phyloP scores from a whole-genome alignment of 495 filamentous ascomycete genomes.

The Cercophora scortea region DNA sequence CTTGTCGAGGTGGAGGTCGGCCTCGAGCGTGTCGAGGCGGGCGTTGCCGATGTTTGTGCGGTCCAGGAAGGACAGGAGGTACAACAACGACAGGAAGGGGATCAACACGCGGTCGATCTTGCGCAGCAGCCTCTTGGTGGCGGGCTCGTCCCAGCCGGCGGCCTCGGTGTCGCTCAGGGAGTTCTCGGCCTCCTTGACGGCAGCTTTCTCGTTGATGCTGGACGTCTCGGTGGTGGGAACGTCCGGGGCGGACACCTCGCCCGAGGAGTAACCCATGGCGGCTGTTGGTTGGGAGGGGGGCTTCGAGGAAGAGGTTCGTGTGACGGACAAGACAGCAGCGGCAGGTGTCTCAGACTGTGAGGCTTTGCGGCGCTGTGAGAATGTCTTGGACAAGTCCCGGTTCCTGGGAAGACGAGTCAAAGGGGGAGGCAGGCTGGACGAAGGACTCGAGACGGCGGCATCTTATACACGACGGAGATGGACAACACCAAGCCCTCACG shows the following conservation, averaged over 20 bases:
- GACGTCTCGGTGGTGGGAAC: conserved; percentile 21
- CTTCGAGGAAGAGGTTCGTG: not conserved
- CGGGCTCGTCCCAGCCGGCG: conserved; percentile 16
- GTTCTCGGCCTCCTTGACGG: conserved; percentile 9
- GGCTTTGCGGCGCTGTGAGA: too few species aligned
- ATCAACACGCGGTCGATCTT: conserved; percentile 44
- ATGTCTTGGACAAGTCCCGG: too few species aligned
- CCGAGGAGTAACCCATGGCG: conserved; percentile 16
- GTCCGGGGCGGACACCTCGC: conserved; percentile 16
- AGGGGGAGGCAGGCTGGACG: too few species aligned
- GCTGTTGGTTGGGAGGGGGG: not conserved
- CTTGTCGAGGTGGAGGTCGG: conserved; percentile 49
- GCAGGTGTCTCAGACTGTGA: not conserved
- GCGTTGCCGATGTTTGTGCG: conserved; percentile 76
- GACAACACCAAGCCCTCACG: too few species aligned
- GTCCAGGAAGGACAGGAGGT: conserved; percentile 68
- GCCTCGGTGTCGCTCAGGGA: conserved; percentile 9
- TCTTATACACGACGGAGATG: too few species aligned
- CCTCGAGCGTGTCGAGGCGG: conserved; percentile 59
- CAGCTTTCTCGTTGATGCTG: conserved; percentile 20
- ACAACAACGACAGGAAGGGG: conserved; percentile 46
- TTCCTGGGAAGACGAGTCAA: too few species aligned
- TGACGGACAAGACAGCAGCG: not conserved
- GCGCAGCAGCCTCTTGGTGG: conserved; percentile 37
- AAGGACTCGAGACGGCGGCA: too few species aligned